These are phyloP conservation scores for Dovyalis caffra DNA, from an alignment of 345 rosid genomes.

Conservation along the genomic window DNA sequence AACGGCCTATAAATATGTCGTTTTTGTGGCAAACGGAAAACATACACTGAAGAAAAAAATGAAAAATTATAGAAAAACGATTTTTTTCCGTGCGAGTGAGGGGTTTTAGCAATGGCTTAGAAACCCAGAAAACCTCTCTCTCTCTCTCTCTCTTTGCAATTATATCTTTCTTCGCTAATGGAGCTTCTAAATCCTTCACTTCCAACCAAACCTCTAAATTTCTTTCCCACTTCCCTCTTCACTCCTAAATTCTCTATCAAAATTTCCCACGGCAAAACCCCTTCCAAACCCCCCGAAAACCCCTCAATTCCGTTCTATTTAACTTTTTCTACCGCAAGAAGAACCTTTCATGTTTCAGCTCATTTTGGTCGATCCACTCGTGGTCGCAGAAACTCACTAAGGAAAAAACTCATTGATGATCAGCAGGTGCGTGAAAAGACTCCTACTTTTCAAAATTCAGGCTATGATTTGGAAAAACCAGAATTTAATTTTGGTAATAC, in stretches of 20 bases:
- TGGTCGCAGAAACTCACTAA: slow-evolving; percentile 61
- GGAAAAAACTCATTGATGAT: slow-evolving; percentile 58
- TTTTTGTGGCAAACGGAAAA: too few species aligned
- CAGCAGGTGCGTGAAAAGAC: slow-evolving; percentile 49
- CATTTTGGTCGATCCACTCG: slow-evolving; percentile 44
- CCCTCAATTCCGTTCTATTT: slow-evolving; percentile 24
- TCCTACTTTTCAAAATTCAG: slow-evolving; percentile 27
- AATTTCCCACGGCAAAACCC: slow-evolving; percentile 22
- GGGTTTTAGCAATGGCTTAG: slow-evolving; percentile 8
- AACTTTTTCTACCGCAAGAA: slow-evolving; percentile 10
- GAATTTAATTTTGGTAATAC: slow-evolving; percentile 10
- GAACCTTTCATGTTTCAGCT: slow-evolving; percentile 43
- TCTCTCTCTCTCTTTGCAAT: not conserved
- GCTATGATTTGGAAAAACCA: slow-evolving; percentile 29
- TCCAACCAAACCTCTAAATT: slow-evolving; percentile 17
- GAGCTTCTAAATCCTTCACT: slow-evolving; percentile 40
- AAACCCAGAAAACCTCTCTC: slow-evolving; percentile 8
- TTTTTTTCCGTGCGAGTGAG: not conserved
- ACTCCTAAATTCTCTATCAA: slow-evolving; percentile 32
- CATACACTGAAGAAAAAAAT: too few species aligned
- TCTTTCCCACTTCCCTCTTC: slow-evolving; percentile 23
- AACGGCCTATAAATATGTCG: too few species aligned
- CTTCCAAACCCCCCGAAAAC: slow-evolving; percentile 38
- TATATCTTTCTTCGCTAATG: slow-evolving; percentile 27
- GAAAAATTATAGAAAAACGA: not conserved